phyloP scores from a whole-genome alignment of 805 yeast species.

The Zygosaccharomyces lentus region DNA sequence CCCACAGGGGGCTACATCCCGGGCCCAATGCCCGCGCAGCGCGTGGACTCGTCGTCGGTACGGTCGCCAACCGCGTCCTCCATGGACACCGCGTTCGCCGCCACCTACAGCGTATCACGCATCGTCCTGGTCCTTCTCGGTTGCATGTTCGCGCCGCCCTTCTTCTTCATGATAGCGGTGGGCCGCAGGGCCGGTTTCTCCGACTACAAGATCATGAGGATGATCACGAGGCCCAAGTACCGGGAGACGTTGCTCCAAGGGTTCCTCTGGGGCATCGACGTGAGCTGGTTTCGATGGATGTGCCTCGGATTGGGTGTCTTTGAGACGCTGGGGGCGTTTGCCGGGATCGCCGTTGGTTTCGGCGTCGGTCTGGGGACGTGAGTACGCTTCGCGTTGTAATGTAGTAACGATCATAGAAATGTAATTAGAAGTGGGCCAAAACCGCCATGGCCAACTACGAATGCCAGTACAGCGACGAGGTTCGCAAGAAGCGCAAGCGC shows the following conservation, averaged over 20 bases:
- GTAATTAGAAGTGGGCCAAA: no score
- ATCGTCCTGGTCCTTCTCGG: slow-evolving; percentile 16
- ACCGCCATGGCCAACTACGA: slow-evolving; percentile 17
- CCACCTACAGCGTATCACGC: slow-evolving; percentile 25
- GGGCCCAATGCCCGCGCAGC: slow-evolving; percentile 19
- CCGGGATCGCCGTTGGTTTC: slow-evolving; percentile 44
- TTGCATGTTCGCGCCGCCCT: slow-evolving; percentile 28
- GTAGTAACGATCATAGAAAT: neutral
- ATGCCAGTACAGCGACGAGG: slow-evolving; percentile 32
- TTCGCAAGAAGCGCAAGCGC: slow-evolving; percentile 32
- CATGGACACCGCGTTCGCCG: slow-evolving; percentile 13
- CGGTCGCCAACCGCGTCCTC: slow-evolving; percentile 27
- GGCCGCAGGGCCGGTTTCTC: slow-evolving; percentile 21
- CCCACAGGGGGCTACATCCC: slow-evolving; percentile 1
- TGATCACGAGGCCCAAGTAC: slow-evolving; percentile 26
- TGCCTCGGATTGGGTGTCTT: slow-evolving; percentile 34
- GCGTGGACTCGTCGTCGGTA: slow-evolving; percentile 22
- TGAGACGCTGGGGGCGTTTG: slow-evolving; percentile 32
- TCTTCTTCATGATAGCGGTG: slow-evolving; percentile 30
- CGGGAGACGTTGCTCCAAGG: slow-evolving; percentile 28
- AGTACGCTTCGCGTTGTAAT: slow-evolving; percentile 1
- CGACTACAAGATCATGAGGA: slow-evolving; percentile 25
- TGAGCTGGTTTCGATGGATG: slow-evolving; percentile 28
- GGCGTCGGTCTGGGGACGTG: slow-evolving; percentile 38
- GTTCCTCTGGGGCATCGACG: slow-evolving; percentile 31